phyloP scores from a whole-genome alignment of 1,139 yeast genomes.

The Geotrichum macrosporum region DNA sequence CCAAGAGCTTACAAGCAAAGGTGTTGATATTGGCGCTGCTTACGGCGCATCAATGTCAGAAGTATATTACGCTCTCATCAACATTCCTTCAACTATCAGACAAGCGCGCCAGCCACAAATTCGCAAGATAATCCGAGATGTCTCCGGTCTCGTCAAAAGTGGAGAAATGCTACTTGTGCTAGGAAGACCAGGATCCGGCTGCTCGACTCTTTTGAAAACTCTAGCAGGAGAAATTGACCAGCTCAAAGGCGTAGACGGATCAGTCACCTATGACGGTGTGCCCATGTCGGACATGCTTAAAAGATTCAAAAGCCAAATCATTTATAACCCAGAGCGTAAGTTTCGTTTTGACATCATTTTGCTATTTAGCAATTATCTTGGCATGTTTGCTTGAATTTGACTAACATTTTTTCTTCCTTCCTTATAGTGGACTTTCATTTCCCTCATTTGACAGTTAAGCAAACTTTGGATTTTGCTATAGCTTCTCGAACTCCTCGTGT shows the following conservation, averaged over 20 bases:
- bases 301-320: conserved; percentile 46
- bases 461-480: conserved; percentile 55
- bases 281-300: conserved; percentile 46
- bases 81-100: conserved; percentile 32
- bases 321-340: conserved; percentile 50
- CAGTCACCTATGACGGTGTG: conserved; percentile 50
- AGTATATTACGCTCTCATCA: conserved; percentile 37
- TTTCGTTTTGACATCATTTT: conserved; percentile 42
- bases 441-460: conserved; percentile 57
- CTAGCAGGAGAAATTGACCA: conserved; percentile 48
- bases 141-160: conserved; percentile 29
- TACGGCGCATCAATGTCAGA: conserved; percentile 49
- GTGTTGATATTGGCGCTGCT: conserved; percentile 52
- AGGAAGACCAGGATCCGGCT: conserved; percentile 64
- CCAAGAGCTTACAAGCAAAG: conserved; percentile 45
- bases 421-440: conserved; percentile 47
- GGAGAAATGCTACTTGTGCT: conserved; percentile 57
- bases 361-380: conserved; percentile 60
- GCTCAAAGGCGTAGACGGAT: conserved; percentile 39
- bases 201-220: conserved; percentile 54
- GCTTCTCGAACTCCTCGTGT: conserved; percentile 52
- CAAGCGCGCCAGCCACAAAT: conserved; percentile 20
- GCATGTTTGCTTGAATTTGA: conserved; percentile 49
- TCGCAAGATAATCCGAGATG: conserved; percentile 17
- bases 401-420: background rate